phyloP scores from a whole-genome alignment of 2,329 filamentous ascomycete genomes.

The Penicillium sp. region DNA sequence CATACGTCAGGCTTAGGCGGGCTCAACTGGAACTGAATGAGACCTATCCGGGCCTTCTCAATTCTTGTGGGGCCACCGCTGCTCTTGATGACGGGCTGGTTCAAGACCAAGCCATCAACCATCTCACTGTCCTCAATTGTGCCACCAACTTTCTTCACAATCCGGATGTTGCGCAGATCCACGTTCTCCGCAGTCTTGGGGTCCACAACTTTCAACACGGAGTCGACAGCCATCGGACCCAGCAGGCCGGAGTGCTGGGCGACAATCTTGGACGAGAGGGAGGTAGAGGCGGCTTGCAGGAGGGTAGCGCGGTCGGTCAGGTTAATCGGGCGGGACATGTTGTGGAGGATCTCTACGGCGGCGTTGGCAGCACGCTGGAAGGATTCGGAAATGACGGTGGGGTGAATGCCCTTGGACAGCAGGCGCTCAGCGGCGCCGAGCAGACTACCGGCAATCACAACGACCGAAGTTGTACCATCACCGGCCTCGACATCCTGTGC shows the following conservation, averaged over 20 bases:
- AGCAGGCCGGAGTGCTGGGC: slow-evolving; percentile 93
- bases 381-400: slow-evolving; percentile 93
- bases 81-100: slow-evolving; percentile 89
- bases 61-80: slow-evolving; percentile 86
- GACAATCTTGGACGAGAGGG: slow-evolving; percentile 97
- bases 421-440: slow-evolving; percentile 90
- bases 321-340: slow-evolving; percentile 92
- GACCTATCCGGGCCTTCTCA: slow-evolving; percentile 94
- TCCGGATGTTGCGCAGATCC: slow-evolving; percentile 92
- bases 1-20: slow-evolving; percentile 92
- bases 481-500: slow-evolving; percentile 98
- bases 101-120: slow-evolving; percentile 88
- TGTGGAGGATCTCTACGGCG: slow-evolving; percentile 84
- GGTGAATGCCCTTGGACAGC: slow-evolving; percentile 88
- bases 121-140: slow-evolving; percentile 99
- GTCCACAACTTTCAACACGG: slow-evolving; percentile 93
- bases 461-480: slow-evolving; percentile 96
- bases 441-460: slow-evolving; percentile 94
- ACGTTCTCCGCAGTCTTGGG: slow-evolving; percentile 94
- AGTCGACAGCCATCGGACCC: slow-evolving; percentile 97
- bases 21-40: slow-evolving; percentile 98
- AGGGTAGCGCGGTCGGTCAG: slow-evolving; percentile 85
- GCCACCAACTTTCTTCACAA: slow-evolving; percentile 95
- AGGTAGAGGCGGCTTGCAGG: slow-evolving; percentile 94
- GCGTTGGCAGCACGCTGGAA: slow-evolving; percentile 93